A percentile compares a stretch with the other conserved stretches of the same genome.
phyloP scores from a whole-genome alignment of 192 early-diverging fungal genomes.

The Linderina pennispora region DNA sequence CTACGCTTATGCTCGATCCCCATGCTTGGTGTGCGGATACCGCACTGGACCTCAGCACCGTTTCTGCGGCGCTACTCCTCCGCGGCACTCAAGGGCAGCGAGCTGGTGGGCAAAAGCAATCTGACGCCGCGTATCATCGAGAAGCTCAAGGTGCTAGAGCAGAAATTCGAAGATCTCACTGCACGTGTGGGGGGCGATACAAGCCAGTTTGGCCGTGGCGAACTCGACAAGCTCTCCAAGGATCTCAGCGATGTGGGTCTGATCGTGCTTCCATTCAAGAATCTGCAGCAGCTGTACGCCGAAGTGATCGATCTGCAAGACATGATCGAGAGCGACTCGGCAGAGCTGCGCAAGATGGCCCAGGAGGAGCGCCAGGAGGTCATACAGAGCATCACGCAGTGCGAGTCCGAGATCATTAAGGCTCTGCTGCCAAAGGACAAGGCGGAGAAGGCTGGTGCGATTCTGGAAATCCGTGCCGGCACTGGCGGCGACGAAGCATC shows the following conservation, averaged over 20 bases:
- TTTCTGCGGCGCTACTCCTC: neutral
- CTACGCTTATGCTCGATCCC: too few relatives aligned
- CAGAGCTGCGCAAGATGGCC: conserved; percentile 48
- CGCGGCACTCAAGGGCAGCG: conserved; percentile 14
- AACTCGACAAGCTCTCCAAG: conserved; percentile 41
- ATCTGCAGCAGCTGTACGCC: conserved; percentile 19
- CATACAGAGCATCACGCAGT: conserved; percentile 23
- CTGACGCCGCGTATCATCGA: conserved; percentile 34
- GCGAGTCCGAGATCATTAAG: conserved; percentile 53
- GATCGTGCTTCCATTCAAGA: conserved; percentile 19
- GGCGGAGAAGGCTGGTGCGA: conserved; percentile 61
- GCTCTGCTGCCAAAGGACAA: conserved; percentile 60
- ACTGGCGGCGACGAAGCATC: conserved; percentile 76
- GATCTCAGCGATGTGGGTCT: conserved; percentile 32
- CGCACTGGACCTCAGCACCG: too few relatives aligned
- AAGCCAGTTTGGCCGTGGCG: conserved; percentile 19
- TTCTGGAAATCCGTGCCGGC: conserved; percentile 72
- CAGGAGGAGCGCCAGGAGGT: conserved; percentile 53
- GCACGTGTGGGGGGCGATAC: conserved; percentile 32
- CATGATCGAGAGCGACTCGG: conserved; percentile 25
- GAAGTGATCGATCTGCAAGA: conserved; percentile 42
- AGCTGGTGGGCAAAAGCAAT: conserved; percentile 38
- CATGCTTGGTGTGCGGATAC: neutral
- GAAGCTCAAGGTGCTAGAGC: conserved; percentile 19
- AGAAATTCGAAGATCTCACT: conserved; percentile 11